phyloP scores from a whole-genome alignment of 208 protist species.

The Leishmania guyanensis region DNA sequence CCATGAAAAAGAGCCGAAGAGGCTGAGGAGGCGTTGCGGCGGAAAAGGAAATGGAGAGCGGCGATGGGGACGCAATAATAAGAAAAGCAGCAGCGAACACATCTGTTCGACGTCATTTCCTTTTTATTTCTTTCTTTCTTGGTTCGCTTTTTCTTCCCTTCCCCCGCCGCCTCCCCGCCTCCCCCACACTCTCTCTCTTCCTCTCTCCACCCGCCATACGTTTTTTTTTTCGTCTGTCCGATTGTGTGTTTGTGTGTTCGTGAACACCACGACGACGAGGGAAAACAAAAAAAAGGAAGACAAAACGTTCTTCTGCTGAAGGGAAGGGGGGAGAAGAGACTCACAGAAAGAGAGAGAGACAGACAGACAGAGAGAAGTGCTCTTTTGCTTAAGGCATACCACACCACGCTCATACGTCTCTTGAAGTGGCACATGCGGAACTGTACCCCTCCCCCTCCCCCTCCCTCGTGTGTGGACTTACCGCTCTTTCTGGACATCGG shows the following conservation, averaged over 20 bases:
- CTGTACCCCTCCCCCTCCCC: neutral
- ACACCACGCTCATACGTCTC: neutral
- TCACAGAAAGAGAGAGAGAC: neutral
- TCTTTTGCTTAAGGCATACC: neutral
- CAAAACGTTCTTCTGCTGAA: neutral
- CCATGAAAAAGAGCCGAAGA: neutral
- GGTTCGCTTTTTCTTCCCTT: neutral
- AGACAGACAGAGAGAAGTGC: neutral
- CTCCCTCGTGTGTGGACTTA: neutral
- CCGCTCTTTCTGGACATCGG: neutral
- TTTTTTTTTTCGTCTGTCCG: neutral
- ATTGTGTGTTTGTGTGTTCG: neutral
- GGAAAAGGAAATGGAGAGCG: too few relatives aligned
- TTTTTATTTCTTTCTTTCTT: neutral
- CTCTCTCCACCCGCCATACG: neutral
- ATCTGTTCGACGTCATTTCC: neutral
- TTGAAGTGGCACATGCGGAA: neutral
- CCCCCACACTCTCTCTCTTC: neutral
- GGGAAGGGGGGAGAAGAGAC: neutral
- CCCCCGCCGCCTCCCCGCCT: neutral
- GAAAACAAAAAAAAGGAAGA: neutral
- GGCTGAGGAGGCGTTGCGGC: neutral
- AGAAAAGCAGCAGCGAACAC: neutral
- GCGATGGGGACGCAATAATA: too few relatives aligned
- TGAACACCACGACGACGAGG: neutral